Percentiles rank a stretch among this genome's conserved stretches.
phyloP scores from a whole-genome alignment of 176 grass and related monocot genomes.

The Oryza nivara region DNA sequence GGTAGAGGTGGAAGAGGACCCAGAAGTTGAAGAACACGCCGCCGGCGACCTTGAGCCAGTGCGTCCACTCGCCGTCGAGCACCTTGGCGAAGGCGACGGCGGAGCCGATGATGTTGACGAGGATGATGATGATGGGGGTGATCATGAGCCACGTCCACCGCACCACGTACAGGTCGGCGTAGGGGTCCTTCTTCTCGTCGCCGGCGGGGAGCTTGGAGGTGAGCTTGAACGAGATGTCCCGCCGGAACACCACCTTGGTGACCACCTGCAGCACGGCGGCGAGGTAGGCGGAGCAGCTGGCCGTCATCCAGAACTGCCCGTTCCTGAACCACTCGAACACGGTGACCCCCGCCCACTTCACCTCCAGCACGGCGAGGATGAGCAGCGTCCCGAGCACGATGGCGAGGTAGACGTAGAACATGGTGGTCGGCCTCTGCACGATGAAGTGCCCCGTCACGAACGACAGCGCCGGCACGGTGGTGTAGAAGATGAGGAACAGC shows the following conservation, averaged over 20 bases:
- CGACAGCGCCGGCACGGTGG: slow-evolving; percentile 83
- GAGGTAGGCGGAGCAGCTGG: slow-evolving; percentile 80
- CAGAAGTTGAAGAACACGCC: slow-evolving; percentile 98
- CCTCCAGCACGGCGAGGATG: slow-evolving; percentile 72
- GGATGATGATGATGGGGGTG: slow-evolving; percentile 67
- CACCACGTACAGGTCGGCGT: slow-evolving; percentile 83
- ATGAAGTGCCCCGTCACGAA: slow-evolving; percentile 93
- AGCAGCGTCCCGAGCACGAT: slow-evolving; percentile 69
- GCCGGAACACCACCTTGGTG: slow-evolving; percentile 68
- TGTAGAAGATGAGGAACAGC: slow-evolving; percentile 93
- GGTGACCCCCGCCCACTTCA: slow-evolving; percentile 83
- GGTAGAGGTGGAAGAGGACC: slow-evolving; percentile 93
- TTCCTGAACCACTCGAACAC: slow-evolving; percentile 96
- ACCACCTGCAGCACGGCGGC: slow-evolving; percentile 87
- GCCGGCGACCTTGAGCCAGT: slow-evolving; percentile 87
- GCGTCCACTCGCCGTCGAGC: slow-evolving; percentile 73
- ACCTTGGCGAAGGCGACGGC: slow-evolving; percentile 81
- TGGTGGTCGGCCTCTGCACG: slow-evolving; percentile 73
- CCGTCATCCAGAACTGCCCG: slow-evolving; percentile 97
- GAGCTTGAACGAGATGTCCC: slow-evolving; percentile 87
- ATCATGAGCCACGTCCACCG: slow-evolving; percentile 83
- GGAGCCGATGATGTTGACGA: slow-evolving; percentile 78
- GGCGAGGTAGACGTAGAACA: slow-evolving; percentile 91
- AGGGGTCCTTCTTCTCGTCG: slow-evolving; percentile 87
- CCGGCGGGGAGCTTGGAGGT: slow-evolving; percentile 70